Evolutionary conservation across 257 asterid genomes (phyloP), one percentile per base, ranked within the genome.

Genomic region (Rauvolfia tetraphylla): DNA sequence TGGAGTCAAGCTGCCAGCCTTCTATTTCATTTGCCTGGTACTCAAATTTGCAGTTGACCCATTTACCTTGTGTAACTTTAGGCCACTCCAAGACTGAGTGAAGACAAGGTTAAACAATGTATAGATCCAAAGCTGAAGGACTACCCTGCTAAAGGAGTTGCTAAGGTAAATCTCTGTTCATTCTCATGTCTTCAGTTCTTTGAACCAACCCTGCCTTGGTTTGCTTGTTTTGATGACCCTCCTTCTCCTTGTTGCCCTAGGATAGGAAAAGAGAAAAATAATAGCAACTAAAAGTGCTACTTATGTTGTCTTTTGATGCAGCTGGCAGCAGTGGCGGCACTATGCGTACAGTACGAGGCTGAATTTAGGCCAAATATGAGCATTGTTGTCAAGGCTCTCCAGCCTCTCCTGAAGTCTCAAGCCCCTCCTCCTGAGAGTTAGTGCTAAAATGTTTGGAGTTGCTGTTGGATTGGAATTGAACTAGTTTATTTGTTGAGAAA

Each of bases 351-450:
- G 84, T 92, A 92, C 65, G 97, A 92, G 81, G 86, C 96, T n/a
- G 97, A 92, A 84, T 92, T 92, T 77, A 91, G 97, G 72, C 97
- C 97, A 34, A 92, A 92, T 74, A 92, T 92, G 97, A 92, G 97
- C 87, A 90, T 92, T 53, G 97, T 92, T 29, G 97, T 92, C 18
- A 92, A 92, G 90, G 97, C 97, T 73, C 83, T 92, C 75, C 97
- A 90, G 84, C 96, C 97, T 54, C 87, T 92, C 25, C 72, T 90
- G 87, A 92, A 84, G 85, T 79, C 96, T 5, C 73, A 85, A 34
- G 90, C 57, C 73, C 93, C 92, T 56, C 78, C 90, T 72, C 85
- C 87, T 7, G 93, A 86, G 87, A 63, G 75, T 73, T 86, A 78
- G 71, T 61, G 51, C 65, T 27, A 1, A 66, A 38, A 14, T 67